Base-by-base conservation (phyloP, 164 flowering plant genomes). In the Dillenia turbinata region DNA sequence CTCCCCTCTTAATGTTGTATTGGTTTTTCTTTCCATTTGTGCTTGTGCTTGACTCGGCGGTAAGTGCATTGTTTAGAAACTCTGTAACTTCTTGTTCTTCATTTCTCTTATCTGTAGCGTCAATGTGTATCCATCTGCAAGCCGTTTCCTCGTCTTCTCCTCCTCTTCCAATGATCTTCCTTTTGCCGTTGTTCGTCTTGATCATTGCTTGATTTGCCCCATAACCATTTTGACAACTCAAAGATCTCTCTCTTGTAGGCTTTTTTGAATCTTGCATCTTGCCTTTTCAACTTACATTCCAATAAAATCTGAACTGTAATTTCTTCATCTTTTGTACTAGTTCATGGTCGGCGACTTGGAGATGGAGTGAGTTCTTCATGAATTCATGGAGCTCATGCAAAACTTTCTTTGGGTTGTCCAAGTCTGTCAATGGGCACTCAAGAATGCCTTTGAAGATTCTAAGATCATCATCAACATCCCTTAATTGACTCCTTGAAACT, bases 401-500 rank as follows among this genome's bases (percentile, higher is more conserved):
- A 58, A 79, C 73, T 0, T 66, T 22, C 17, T 5, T 46, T 0
- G 81, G 78, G 14, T 69, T 71, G 0, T 12, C 6, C 8, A 82
- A 82, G 16, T 65, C 77, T 54, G 67, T 47, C 3, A 40, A 9
- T n/a, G 44, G 44, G 51, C 46, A 78, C 1, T 76, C 80, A 0
- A 71, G 13, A 73, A 82, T 71, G 3, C 83, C 84, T 15, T 76
- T 61, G 57, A 83, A 19, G 0, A 85, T n/a, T 3, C 64, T 67
- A 15, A 81, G 56, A 54, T 83, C 87, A 56, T 83, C 90, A 8
- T 66, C 40, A 9, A 78, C 82, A 47, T 71, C 79, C 50, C 70
- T 77, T 83, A 83, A 82, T 10, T 83, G 7, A 52, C 66, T 51
- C 17, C 49, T 72, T 14, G 64, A 57, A 13, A 15, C 60, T 48